phyloP scores from a whole-genome alignment of 306 rosid genomes.

The Phaseolus lunatus region DNA sequence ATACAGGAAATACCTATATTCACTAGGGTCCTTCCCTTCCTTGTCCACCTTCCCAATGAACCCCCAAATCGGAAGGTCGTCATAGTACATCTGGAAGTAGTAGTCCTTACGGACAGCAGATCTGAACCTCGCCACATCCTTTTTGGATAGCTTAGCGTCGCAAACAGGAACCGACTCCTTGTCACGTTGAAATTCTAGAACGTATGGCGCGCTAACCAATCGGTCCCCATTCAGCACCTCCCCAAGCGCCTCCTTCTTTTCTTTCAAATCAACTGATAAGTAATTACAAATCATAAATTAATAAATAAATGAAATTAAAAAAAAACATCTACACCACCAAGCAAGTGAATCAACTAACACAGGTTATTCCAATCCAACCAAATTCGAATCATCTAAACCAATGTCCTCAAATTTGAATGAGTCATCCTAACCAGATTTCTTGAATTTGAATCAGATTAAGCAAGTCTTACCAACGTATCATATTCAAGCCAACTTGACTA shows the following conservation, averaged over 20 bases:
- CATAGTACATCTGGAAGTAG: constrained; percentile 89
- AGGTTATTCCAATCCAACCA: not conserved
- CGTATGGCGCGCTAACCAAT: constrained; percentile 80
- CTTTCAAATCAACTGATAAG: constrained; percentile 62
- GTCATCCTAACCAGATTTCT: not conserved
- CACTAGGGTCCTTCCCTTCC: constrained; percentile 80
- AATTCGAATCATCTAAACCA: no score
- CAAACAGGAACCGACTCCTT: constrained; percentile 68
- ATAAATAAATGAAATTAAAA: not conserved
- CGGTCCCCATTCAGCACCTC: constrained; percentile 95
- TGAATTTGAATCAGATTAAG: no score
- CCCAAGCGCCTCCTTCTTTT: constrained; percentile 89
- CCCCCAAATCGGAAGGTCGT: constrained; percentile 93
- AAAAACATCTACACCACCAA: not conserved
- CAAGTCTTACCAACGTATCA: no score
- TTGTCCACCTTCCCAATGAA: constrained; percentile 82
- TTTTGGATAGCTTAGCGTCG: constrained; percentile 56
- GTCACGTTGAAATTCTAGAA: constrained; percentile 67
- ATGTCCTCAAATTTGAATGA: no score
- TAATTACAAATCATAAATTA: not conserved
- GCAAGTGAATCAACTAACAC: not conserved
- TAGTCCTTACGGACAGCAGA: constrained; percentile 76
- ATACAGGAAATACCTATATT: constrained; percentile 71
- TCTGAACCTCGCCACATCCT: constrained; percentile 71
- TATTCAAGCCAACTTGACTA: no score